Percentiles rank a stretch among this genome's conserved stretches.
Evolutionary conservation across 2,329 filamentous ascomycete genomes (phyloP).

Genomic region (Exophiala bonariae): DNA sequence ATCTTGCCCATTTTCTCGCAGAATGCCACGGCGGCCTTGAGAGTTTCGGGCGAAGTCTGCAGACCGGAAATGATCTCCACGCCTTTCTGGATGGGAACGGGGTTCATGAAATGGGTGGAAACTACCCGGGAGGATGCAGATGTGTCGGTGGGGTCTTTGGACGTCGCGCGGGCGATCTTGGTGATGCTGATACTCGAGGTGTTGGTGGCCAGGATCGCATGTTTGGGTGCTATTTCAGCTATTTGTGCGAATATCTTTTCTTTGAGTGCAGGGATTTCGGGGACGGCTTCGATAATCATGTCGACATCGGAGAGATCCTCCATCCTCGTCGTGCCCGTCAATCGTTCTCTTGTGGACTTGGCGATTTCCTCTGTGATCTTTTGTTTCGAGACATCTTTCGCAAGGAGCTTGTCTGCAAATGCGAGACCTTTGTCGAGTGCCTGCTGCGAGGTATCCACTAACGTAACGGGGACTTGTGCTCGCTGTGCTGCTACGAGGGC

Average conservation of each 20-base stretch:
- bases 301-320: constrained; percentile 80
- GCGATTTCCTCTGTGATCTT: constrained; percentile 81
- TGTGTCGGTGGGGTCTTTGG: constrained; percentile 77
- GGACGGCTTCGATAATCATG: constrained; percentile 97
- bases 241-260: constrained; percentile 81
- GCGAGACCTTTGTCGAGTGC: constrained; percentile 85
- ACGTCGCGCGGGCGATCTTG: constrained; percentile 79
- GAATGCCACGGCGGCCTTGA: constrained; percentile 80
- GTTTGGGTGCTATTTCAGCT: constrained; percentile 75
- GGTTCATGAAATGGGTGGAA: constrained; percentile 99
- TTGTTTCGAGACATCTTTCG: constrained; percentile 88
- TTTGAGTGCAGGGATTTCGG: constrained; percentile 87
- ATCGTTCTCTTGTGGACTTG: constrained; percentile 66
- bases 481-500: constrained; percentile 87
- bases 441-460: constrained; percentile 81
- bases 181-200: constrained; percentile 99
- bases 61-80: constrained; percentile 96
- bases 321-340: constrained; percentile 71
- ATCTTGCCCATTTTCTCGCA: constrained; percentile 93
- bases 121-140: constrained; percentile 84
- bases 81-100: constrained; percentile 92
- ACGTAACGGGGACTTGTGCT: constrained; percentile 77
- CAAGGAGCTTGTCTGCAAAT: constrained; percentile 94
- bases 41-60: constrained; percentile 80
- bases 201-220: constrained; percentile 93